phyloP scores from a whole-genome alignment of 805 yeast genomes.

The Candida corydali region DNA sequence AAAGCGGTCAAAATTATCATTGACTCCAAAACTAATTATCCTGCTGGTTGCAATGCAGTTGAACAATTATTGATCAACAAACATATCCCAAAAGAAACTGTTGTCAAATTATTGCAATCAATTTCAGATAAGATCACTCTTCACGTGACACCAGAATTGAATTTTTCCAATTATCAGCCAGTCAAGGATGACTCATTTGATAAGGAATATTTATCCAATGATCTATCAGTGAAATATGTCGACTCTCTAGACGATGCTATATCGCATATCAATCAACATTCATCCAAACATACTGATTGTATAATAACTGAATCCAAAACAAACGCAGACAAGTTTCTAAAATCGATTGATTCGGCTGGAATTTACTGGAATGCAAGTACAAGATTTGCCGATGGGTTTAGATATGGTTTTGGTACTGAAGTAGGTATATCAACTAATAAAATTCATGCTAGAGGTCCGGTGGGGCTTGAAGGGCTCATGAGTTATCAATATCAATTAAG shows the following conservation, averaged over 20 bases:
- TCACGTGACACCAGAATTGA: slow-evolving; percentile 60
- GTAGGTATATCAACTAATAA: slow-evolving; percentile 97
- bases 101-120: slow-evolving; percentile 26
- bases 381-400: slow-evolving; percentile 96
- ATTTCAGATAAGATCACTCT: slow-evolving; percentile 67
- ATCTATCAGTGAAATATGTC: slow-evolving; percentile 70
- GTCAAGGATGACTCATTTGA: slow-evolving; percentile 69
- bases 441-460: slow-evolving; percentile 98
- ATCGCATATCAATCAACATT: slow-evolving; percentile 79
- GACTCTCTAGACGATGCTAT: slow-evolving; percentile 68
- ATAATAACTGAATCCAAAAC: slow-evolving; percentile 74
- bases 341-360: slow-evolving; percentile 90
- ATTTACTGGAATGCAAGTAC: slow-evolving; percentile 98
- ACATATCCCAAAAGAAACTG: slow-evolving; percentile 25
- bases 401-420: slow-evolving; percentile 98
- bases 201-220: slow-evolving; percentile 79
- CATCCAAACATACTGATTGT: slow-evolving; percentile 95
- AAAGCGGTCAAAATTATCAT: slow-evolving; percentile 74
- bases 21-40: slow-evolving; percentile 93
- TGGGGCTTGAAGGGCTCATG: slow-evolving; percentile 94
- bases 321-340: slow-evolving; percentile 71
- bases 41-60: slow-evolving; percentile 98
- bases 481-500: slow-evolving; percentile 90
- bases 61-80: slow-evolving; percentile 76
- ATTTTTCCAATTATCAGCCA: slow-evolving; percentile 30